phyloP scores from a whole-genome alignment of 805 yeast genomes.

The Zygoascus tannicola region DNA sequence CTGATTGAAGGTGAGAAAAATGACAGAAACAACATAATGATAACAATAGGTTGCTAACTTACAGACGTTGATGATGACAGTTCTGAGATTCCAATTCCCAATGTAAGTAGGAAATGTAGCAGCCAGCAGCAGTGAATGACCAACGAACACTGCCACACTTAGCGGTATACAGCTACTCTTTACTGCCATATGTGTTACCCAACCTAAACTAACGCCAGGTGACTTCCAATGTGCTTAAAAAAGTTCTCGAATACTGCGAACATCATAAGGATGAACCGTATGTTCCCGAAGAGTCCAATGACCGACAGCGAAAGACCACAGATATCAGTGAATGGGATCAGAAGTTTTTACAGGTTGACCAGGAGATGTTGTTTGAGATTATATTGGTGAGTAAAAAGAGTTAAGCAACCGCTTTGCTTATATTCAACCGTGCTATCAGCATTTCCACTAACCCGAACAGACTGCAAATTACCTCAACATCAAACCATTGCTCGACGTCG shows the following conservation, averaged over 20 bases:
- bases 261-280: conserved; percentile 72
- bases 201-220: conserved; percentile 18
- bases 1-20: conserved; percentile 72
- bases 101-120: conserved; percentile 41
- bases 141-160: no score
- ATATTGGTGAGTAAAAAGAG: conserved; percentile 24
- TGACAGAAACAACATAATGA: no score
- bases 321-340: conserved; percentile 96
- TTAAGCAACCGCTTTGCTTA: no score
- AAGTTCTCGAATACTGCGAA: conserved; percentile 94
- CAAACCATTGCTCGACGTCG: conserved; percentile 37
- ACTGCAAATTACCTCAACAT: conserved; percentile 41
- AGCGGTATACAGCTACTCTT: no score
- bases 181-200: no score
- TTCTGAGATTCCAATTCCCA: conserved; percentile 76
- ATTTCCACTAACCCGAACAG: no score
- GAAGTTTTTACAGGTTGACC: conserved; percentile 88
- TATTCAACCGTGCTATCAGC: no score
- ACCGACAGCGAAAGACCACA: conserved; percentile 55
- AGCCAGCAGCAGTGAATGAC: no score
- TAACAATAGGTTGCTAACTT: no score
- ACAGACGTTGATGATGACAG: conserved; percentile 45
- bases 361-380: conserved; percentile 41
- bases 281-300: conserved; percentile 64
- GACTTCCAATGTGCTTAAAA: conserved; percentile 61